Conservation (phyloP, 1,284 basidiomycete genomes). For the Papiliotrema fonsecae region DNA sequence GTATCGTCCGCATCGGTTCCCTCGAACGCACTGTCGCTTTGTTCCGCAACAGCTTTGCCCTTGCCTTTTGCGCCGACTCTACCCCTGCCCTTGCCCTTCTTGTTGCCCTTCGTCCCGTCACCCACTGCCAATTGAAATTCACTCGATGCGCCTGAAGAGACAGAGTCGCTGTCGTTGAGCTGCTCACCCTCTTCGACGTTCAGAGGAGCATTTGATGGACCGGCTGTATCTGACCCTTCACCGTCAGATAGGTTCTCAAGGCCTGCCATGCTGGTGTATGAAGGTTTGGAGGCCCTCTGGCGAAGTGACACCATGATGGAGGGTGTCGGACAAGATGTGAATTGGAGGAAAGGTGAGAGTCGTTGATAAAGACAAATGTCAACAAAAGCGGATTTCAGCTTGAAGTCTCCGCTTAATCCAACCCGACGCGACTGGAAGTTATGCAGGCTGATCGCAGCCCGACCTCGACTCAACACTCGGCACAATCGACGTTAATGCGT, state of each 20-base stretch:
- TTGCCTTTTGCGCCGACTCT: slow-evolving; percentile 5
- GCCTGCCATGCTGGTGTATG: slow-evolving; percentile 20
- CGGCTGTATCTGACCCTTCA: neutral
- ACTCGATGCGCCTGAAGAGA: slow-evolving; percentile 23
- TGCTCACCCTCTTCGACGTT: neutral
- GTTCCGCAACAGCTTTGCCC: slow-evolving; percentile 1
- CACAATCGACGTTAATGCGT: too few relatives aligned
- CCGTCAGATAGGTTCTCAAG: slow-evolving; percentile 19
- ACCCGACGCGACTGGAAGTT: too few relatives aligned
- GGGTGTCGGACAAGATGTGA: neutral
- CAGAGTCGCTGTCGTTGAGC: slow-evolving; percentile 1
- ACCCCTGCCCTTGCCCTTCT: neutral
- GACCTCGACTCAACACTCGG: too few relatives aligned
- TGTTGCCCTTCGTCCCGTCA: neutral
- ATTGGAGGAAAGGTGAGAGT: neutral
- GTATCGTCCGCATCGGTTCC: slow-evolving; percentile 9
- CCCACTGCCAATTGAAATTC: slow-evolving; percentile 16
- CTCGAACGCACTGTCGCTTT: slow-evolving; percentile 10
- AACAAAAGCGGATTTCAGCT: too few relatives aligned
- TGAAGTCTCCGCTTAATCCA: too few relatives aligned
- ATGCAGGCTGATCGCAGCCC: too few relatives aligned
- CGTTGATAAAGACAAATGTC: neutral
- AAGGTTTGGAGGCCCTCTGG: slow-evolving; percentile 21
- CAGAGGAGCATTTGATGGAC: neutral
- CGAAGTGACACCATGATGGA: slow-evolving; percentile 25